Evolutionary conservation across 2,329 filamentous ascomycete genomes (phyloP), one percentile per base, ranked within the genome.

Genomic region (Fusarium anthophilum): DNA sequence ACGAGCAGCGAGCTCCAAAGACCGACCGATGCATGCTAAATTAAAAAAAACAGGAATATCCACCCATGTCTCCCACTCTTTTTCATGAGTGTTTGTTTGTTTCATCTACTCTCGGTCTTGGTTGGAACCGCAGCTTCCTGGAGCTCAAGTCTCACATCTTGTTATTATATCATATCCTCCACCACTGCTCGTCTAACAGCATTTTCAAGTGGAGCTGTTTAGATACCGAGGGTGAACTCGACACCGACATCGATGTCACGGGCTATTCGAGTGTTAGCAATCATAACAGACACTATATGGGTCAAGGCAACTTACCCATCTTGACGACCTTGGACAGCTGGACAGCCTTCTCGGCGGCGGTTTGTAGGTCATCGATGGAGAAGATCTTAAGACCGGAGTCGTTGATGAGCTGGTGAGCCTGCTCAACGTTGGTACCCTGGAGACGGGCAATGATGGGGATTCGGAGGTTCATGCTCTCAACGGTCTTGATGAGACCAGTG

Each of bases 301-400:
- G 14, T 12, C 22, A 20, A 45, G 35, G 57, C 12, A 50, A 89
- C 92, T 87, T 87, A 94, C 92, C 94, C 92, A 98, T 93, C 92
- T 98, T 98, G 80, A 99, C 96, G 78, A 99, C 94, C 91, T 98
- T 98, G 80, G 95, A 98, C 85, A 99, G 96, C 86, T 99, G 96
- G 76, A 99, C 96, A 37, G 95, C 93, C 90, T 97, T 98, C 91
- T 98, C 96, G 75, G 96, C 96, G 47, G 96, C 96, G 82, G 87
- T 96, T 87, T 99, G 96, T 80, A 99, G 91, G 86, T 99, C 96
- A 82, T 98, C 96, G 73, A 99, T 98, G 81, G 94, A 97, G 90
- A 99, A 99, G 86, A 99, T 99, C 92, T 99, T 99, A 81, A 99
- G 91, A 79, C 96, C 95, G 62, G 95, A 97, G 84, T 99, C 95